Base-by-base conservation (phyloP, 73 alveolate genomes). In the Uronychia setigera region DNA sequence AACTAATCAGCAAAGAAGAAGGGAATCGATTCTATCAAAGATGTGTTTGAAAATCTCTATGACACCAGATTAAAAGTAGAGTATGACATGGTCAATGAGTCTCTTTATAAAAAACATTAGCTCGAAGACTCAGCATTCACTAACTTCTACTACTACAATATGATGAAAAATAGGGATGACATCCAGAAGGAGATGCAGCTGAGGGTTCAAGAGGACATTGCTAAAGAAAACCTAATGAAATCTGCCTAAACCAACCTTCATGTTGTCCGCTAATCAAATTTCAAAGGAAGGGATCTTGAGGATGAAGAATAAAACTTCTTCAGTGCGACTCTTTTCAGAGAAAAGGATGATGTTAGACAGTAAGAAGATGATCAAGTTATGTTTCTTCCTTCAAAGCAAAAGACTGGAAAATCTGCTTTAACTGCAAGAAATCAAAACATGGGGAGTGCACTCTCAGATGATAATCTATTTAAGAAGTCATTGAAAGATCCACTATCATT, bases 121-220 rank as follows among this genome's bases (percentile, higher is more conserved):
- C 25, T 19, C 26, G 57, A 80, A 27, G 78, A 80, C 11, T 29
- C 25, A 28, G 29, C 29, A 80, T 31, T 59, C 76, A 29, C 58
- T 26, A 81, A 58, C 57, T 81, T 81, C 75, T 81, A 81, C 46
- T 81, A 81, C 76, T 81, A 28, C 76, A 81, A 81, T 76, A 81
- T 81, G n/a, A 60, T 35, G 46, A 59, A 60, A 31, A 74, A 81
- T 35, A 33, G 35, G n/a, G 88, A 81, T 31, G 88, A 81, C 0
- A 30, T 34, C 46, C 31, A 59, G 26, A 81, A 60, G 46, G 80
- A 81, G 11, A 30, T 31, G 59, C 30, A 67, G 60, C 35, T 67
- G 31, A 59, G 29, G 31, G 58, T 19, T 31, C 75, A 32, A 32
- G 88, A 81, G 81, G 33, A 59, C 67, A 67, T 31, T 11, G 88